Evolutionary conservation across 2,329 filamentous ascomycete species (phyloP), one percentile per base, ranked within the genome.

Genomic region (Boeremia exigua): DNA sequence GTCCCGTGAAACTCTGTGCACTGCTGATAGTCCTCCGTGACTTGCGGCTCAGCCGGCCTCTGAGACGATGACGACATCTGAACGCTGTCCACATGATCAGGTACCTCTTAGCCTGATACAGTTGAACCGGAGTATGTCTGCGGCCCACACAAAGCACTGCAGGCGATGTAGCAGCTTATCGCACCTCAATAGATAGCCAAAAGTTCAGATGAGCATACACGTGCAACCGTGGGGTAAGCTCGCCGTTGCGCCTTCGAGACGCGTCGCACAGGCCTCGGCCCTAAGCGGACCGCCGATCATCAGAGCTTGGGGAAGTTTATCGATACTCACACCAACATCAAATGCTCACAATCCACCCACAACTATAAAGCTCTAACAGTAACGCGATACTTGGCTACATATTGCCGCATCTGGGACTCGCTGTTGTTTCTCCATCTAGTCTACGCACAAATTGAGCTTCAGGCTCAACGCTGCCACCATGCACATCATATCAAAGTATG

Each of bases 61-160:
- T 64, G 62, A 66, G 54, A 67, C 67, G 57, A 74, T 73, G 70
- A 73, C 70, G 70, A 66, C 70, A 56, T 56, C 47, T 38, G 30
- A 14, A 27, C 38, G 71, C 68, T 48, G 63, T 50, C 58, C 56
- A 48, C 57, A 46, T 67, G 62, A 66, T 56, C 47, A 56, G 17
- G 27, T n/a, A 33, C 19, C 46, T 50, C 38, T 19, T 5, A 44
- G 34, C 25, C 19, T 45, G 45, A 48, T 34, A 23, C 38, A 40
- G 54, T 32, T 48, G 49, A 19, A 46, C 42, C 19, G 46, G 17
- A n/a, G 40, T 57, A 15, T 25, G n/a, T 7, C 17, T 19, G 34
- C 17, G 19, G 33, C 33, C 19, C 34, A 19, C 14, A 8, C 37
- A 42, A 28, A 38, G 14, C 27, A 14, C 6, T 25, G 15, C n/a